These are phyloP conservation scores for Phytophthora lateralis DNA, from an alignment of 352 stramenopile genomes.

Conservation along the genomic window DNA sequence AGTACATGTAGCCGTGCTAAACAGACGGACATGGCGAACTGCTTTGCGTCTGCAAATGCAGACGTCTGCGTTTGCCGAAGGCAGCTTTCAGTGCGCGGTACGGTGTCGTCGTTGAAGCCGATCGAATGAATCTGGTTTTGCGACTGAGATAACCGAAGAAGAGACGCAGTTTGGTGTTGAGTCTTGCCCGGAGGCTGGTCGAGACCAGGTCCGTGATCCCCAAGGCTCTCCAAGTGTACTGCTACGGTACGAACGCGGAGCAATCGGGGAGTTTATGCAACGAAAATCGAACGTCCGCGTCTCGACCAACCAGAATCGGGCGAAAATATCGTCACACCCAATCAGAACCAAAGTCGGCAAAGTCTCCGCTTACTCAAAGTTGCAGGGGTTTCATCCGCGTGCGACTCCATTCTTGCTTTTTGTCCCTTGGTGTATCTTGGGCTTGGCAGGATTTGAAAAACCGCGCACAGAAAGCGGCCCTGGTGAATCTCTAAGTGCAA, in stretches of 20 bases:
- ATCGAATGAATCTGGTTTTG: conserved; percentile 22
- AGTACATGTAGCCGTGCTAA: too few species aligned
- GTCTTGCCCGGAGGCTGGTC: conserved; percentile 28
- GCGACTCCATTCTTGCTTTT: not conserved
- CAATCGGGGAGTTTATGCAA: conserved; percentile 27
- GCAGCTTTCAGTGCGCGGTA: conserved; percentile 16
- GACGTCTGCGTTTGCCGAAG: not conserved
- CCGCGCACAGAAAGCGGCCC: conserved; percentile 7
- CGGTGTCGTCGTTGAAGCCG: conserved; percentile 3
- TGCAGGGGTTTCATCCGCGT: too few species aligned
- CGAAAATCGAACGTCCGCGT: conserved; percentile 18
- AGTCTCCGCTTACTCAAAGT: not conserved
- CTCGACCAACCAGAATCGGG: not conserved
- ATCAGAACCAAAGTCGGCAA: not conserved
- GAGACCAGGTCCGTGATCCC: conserved; percentile 9
- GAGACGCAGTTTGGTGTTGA: conserved; percentile 20
- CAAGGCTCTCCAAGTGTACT: conserved; percentile 11
- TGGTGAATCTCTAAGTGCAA: conserved; percentile 11
- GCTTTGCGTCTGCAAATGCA: not conserved
- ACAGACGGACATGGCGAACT: not conserved
- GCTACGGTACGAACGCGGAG: not conserved
- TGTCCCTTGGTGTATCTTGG: conserved; percentile 20
- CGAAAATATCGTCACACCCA: not conserved
- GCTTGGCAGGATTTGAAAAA: conserved; percentile 23
- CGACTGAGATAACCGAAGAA: conserved; percentile 6